Evolutionary conservation across 176 grass and related monocot genomes (phyloP).

Genomic region (Eragrostis nindensis): DNA sequence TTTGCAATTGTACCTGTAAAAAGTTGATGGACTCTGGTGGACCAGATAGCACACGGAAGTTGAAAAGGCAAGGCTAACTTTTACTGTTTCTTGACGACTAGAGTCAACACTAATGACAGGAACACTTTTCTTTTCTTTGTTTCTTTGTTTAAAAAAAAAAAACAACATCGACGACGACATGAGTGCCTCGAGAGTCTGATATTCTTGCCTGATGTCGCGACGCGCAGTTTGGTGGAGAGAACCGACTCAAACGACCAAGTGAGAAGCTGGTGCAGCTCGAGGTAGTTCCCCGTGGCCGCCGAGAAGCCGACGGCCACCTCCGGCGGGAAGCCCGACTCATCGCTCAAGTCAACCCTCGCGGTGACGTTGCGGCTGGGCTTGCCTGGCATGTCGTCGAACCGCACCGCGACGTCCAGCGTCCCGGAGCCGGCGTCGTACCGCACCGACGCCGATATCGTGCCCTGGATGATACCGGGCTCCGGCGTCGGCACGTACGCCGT

Average conservation of each 20-base stretch:
- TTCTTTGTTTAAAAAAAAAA: background rate
- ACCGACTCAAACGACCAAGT: slow-evolving; percentile 52
- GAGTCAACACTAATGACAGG: too few relatives aligned
- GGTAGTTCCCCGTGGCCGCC: slow-evolving; percentile 34
- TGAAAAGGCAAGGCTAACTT: too few relatives aligned
- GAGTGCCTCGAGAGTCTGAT: too few relatives aligned
- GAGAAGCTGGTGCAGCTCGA: slow-evolving; percentile 43
- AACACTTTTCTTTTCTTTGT: too few relatives aligned
- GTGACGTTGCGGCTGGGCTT: background rate
- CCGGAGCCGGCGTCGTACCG: slow-evolving; percentile 6
- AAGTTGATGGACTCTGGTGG: too few relatives aligned
- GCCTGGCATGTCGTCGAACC: slow-evolving; percentile 3
- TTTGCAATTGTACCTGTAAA: too few relatives aligned
- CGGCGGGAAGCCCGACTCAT: slow-evolving; percentile 11
- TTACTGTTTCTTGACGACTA: too few relatives aligned
- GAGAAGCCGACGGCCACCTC: slow-evolving; percentile 55
- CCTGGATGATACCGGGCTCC: background rate
- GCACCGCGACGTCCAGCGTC: slow-evolving; percentile 15
- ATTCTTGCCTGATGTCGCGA: background rate
- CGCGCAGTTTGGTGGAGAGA: background rate
- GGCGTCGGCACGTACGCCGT: background rate
- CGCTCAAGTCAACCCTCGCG: slow-evolving; percentile 22
- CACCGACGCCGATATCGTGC: slow-evolving; percentile 19
- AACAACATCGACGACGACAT: background rate
- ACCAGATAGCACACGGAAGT: too few relatives aligned